Evolutionary conservation across 345 rosid species (phyloP), one percentile per base, ranked within the genome.

Genomic region (Mallotus nudiflorus): DNA sequence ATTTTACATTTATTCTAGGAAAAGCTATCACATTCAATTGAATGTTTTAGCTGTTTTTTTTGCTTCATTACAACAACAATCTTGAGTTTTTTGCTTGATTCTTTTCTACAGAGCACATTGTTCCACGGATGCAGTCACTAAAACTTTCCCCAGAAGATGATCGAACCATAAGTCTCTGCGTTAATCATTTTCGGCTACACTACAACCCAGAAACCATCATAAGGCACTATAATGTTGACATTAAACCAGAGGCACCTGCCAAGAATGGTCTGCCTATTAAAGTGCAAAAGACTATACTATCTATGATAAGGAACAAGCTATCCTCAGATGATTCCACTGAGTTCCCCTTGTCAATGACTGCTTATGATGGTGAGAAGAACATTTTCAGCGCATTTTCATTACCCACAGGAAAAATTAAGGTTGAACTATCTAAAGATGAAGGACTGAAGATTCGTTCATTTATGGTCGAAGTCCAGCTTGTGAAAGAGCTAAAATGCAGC

Each of bases 291-390:
- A 25, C 74, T 15, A 61, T 53, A 45, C 78, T 86, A 20, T 70
- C 85, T 29, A 75, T 71, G 68, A 82, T 89, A 48, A 81, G 86
- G 69, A 75, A 85, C 33, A 91, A 88, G 82, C 44, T 86, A 29
- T 85, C 77, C 58, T 19, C 80, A 0, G 87, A 83, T 27, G 46
- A 85, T 33, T 87, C 83, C 5, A 9, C 16, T 0, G 33, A 48
- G 14, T 89, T 93, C 52, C 92, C 96, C 11, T 33, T 65, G 5
- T 62, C 83, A n/a, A 85, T 82, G 91, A 89, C 93, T 1, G 91
- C 85, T 6, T 91, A 89, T 71, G 97, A 91, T 75, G 93, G 98
- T 31, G 89, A 89, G 82, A 91, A 87, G 86, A 93, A 87, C 73
- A 89, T 93, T 31, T 91, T 88, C 72, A 91, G 96, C 61, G 88